Conservation (phyloP, 345 rosid species). For the Corchorus olitorius region DNA sequence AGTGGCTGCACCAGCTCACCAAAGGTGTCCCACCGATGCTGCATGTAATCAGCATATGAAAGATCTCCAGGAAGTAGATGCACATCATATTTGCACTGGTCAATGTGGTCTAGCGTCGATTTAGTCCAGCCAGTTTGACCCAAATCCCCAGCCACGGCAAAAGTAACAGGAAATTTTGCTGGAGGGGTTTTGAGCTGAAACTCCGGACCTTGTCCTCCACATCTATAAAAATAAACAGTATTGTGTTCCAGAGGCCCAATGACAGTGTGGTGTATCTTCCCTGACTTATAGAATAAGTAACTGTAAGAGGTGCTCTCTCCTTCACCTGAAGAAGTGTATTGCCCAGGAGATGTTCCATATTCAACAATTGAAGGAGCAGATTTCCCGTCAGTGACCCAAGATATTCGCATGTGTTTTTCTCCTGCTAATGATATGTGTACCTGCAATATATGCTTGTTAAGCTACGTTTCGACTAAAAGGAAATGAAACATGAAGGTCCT, state of each 20-base stretch:
- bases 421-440: slow-evolving; percentile 84
- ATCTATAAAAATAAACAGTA: slow-evolving; percentile 71
- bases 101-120: slow-evolving; percentile 83
- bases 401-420: slow-evolving; percentile 74
- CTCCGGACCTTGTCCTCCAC: slow-evolving; percentile 85
- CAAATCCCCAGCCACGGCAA: slow-evolving; percentile 93
- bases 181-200: slow-evolving; percentile 90
- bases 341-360: slow-evolving; percentile 77
- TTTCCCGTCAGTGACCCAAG: slow-evolving; percentile 74
- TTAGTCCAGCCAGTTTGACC: slow-evolving; percentile 98
- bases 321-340: slow-evolving; percentile 43
- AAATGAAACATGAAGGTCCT: neutral
- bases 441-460: slow-evolving; percentile 31
- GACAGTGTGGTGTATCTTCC: slow-evolving; percentile 86
- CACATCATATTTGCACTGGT: slow-evolving; percentile 67
- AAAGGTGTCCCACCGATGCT: slow-evolving; percentile 88
- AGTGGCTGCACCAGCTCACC: slow-evolving; percentile 90
- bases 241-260: slow-evolving; percentile 76
- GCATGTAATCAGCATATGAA: slow-evolving; percentile 90
- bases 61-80: slow-evolving; percentile 96
- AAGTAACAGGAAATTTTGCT: slow-evolving; percentile 69
- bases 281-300: slow-evolving; percentile 75
- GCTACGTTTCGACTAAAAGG: neutral
- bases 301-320: slow-evolving; percentile 87
- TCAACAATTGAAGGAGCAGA: slow-evolving; percentile 68